Percentiles rank a stretch among this genome's conserved stretches.
Conservation (phyloP, 2,329 filamentous ascomycete species). For the Metarhizium album region DNA sequence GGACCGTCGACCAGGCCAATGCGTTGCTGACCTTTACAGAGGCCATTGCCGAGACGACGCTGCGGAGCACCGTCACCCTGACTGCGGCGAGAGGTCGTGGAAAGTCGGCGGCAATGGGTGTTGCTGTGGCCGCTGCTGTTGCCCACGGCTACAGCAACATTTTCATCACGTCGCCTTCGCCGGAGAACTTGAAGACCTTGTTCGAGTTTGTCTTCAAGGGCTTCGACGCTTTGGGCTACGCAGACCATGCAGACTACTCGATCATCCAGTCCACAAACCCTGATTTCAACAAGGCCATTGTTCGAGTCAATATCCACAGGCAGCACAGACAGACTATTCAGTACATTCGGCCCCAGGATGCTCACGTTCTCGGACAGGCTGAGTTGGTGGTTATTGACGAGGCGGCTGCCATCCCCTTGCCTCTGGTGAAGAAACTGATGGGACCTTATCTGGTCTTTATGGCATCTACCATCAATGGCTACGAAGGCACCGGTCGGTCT, state of each 20-base stretch:
- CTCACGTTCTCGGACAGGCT: constrained; percentile 88
- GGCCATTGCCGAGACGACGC: constrained; percentile 89
- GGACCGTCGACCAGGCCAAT: constrained; percentile 91
- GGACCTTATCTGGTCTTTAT: constrained; percentile 97
- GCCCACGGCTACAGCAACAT: constrained; percentile 98
- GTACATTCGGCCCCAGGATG: constrained; percentile 94
- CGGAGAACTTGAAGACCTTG: constrained; percentile 95
- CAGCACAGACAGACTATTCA: constrained; percentile 96
- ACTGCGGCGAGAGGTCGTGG: constrained; percentile 91
- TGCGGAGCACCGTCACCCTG: constrained; percentile 84
- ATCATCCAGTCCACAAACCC: constrained; percentile 98
- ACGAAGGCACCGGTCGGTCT: constrained; percentile 92
- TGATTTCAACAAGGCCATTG: constrained; percentile 98
- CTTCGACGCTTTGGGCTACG: constrained; percentile 87
- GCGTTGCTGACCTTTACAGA: constrained; percentile 95
- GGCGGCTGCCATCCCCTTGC: constrained; percentile 89
- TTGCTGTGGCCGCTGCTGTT: constrained; percentile 86
- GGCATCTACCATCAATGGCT: constrained; percentile 98
- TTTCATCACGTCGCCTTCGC: constrained; percentile 95
- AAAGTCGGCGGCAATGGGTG: constrained; percentile 91
- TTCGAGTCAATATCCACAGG: constrained; percentile 88
- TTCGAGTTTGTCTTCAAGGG: constrained; percentile 99
- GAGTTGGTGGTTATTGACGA: constrained; percentile 96
- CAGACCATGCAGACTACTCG: constrained; percentile 93
- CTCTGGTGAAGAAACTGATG: constrained; percentile 86